These are phyloP conservation scores for Mortierella sp. DNA, from an alignment of 371 early-diverging fungal species.

Conservation along the genomic window DNA sequence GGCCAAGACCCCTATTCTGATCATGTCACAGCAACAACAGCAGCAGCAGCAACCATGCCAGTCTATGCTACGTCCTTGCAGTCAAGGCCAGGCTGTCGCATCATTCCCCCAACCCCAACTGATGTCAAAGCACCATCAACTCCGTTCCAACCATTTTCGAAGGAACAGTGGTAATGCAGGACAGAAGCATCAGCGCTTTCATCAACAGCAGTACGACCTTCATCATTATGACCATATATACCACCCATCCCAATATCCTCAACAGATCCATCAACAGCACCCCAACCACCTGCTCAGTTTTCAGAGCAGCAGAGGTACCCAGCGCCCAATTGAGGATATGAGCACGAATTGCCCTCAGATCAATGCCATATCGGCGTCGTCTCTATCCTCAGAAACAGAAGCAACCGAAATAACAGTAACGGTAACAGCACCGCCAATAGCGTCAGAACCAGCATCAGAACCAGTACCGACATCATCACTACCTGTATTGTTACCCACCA, in stretches of 20 bases:
- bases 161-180: constrained; percentile 16
- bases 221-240: background rate
- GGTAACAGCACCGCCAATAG: background rate
- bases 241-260: background rate
- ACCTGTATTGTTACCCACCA: background rate
- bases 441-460: background rate
- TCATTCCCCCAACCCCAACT: no score
- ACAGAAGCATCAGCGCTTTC: constrained; percentile 37
- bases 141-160: constrained; percentile 11
- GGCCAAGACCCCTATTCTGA: constrained; percentile 36
- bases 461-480: background rate
- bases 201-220: constrained; percentile 24
- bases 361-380: background rate
- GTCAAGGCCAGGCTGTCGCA: no score
- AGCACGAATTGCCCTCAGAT: no score
- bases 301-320: background rate
- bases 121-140: constrained; percentile 13
- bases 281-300: background rate
- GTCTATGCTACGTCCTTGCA: background rate
- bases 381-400: background rate
- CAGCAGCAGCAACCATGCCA: constrained; percentile 16
- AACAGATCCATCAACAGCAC: constrained; percentile 9
- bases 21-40: constrained; percentile 35
- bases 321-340: no score
- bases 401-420: constrained; percentile 1